A percentile compares a stretch with the other conserved stretches of the same genome.
phyloP scores from a whole-genome alignment of 139 green algal genomes.

The Picochlorum sp. region DNA sequence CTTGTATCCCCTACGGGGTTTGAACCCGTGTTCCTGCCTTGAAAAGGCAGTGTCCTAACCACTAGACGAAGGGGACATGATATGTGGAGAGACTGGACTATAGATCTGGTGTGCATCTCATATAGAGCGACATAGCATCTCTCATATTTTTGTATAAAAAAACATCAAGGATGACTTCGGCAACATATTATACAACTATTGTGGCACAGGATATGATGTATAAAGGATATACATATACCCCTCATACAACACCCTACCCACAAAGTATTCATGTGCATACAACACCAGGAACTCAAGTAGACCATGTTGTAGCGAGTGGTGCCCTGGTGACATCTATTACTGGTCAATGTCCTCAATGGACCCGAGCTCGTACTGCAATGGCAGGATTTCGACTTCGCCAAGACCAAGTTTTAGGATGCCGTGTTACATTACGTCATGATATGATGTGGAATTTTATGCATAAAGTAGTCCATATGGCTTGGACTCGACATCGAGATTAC shows the following conservation, averaged over 20 bases:
- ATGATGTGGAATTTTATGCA: neutral
- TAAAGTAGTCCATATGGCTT: neutral
- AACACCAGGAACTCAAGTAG: neutral
- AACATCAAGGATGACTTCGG: neutral
- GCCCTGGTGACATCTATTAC: neutral
- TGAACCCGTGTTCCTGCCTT: slow-evolving; percentile 15
- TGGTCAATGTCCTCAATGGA: slow-evolving; percentile 5
- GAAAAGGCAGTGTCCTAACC: slow-evolving; percentile 19
- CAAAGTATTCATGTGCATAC: neutral
- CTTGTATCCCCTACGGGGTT: slow-evolving; percentile 10
- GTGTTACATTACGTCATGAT: neutral
- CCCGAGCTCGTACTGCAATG: neutral
- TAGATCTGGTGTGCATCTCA: slow-evolving; percentile 8
- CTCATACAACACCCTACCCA: neutral
- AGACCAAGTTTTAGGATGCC: slow-evolving; percentile 2
- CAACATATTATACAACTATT: neutral
- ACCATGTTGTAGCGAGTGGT: neutral
- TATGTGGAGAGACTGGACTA: neutral
- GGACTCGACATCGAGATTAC: neutral
- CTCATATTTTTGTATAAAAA: neutral
- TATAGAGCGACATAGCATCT: slow-evolving; percentile 14
- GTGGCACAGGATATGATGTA: neutral
- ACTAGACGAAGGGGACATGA: slow-evolving; percentile 13
- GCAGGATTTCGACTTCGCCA: neutral
- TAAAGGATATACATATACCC: neutral